Base-by-base conservation (phyloP, 192 early-diverging fungal genomes). In the Radiomyces spectabilis region DNA sequence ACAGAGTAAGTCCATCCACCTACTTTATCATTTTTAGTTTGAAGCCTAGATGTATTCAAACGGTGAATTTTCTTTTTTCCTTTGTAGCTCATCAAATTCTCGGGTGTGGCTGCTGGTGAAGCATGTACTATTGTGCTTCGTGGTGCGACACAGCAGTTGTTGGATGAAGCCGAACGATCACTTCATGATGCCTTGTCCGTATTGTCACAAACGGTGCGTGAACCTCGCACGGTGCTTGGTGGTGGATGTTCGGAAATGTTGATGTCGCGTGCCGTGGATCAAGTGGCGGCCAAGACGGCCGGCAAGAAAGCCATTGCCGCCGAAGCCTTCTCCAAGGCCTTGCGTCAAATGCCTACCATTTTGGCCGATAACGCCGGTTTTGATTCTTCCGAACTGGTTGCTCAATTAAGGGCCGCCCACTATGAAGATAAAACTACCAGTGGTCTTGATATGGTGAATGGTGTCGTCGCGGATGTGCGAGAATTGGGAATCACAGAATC, bases 51-150 rank as follows among this genome's bases (percentile, higher is more conserved):
- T 33, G 2, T 44, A 47, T 54, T 9, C 16, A 12, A 4, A 27
- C 10, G 10, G 19, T 41, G 4, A n/a, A 24, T 35, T 51, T 53
- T 35, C n/a, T 27, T 18, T 19, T 18, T 8, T 13, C 9, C 40
- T 34, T 25, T 19, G 26, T 48, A 81, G 68, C 73, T 99, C 58
- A 92, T 99, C 72, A 99, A 96, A 73, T 99, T 99, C 66, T 85
- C 86, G 27, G 94, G 94, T 32, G 89, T 91, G 16, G 87, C 91
- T 45, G 96, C 93, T 27, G 93, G 94, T 33, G 88, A 93, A 66
- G 96, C 97, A 9, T 99, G 94, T 70, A 97, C 97, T n/a, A 79
- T 99, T 57, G 93, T 99, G 4, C 74, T 99, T 34, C 91, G 97
- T 52, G 94, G 94, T 56, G 94, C 94, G 18, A 96, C 94, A 10